phyloP scores from a whole-genome alignment of 192 early-diverging fungal species.

The Podila minutissima region DNA sequence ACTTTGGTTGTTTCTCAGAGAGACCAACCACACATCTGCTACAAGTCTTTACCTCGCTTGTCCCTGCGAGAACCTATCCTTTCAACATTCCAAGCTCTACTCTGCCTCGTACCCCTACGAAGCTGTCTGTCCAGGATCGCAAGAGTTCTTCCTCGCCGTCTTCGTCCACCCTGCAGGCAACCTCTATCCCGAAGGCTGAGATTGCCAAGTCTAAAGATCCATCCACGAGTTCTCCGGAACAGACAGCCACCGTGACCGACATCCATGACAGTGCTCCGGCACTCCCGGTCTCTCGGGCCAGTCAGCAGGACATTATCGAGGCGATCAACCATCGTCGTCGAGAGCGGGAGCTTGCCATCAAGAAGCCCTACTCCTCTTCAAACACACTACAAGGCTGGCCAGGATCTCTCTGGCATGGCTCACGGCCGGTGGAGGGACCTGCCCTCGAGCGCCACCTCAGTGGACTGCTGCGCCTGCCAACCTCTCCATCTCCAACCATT shows the following conservation, averaged over 20 bases:
- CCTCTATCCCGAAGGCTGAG: background rate
- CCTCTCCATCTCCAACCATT: background rate
- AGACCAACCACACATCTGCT: too few relatives aligned
- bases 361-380: background rate
- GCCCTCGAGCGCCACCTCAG: background rate
- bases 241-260: background rate
- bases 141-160: background rate
- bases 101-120: too few relatives aligned
- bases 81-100: too few relatives aligned
- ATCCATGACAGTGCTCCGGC: background rate
- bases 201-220: background rate
- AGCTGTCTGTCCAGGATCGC: too few relatives aligned
- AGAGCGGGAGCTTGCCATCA: background rate
- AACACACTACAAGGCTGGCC: background rate
- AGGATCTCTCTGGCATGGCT: background rate
- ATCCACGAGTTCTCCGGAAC: background rate
- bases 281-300: background rate
- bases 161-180: background rate
- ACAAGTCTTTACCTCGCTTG: too few relatives aligned
- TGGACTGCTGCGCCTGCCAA: conserved; percentile 1
- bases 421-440: background rate
- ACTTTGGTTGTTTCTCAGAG: too few relatives aligned
- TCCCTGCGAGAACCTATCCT: too few relatives aligned
- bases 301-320: conserved; percentile 3
- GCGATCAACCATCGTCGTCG: background rate